These are phyloP conservation scores for Cynanchum wilfordii DNA, from an alignment of 257 asterid species.

Conservation along the genomic window DNA sequence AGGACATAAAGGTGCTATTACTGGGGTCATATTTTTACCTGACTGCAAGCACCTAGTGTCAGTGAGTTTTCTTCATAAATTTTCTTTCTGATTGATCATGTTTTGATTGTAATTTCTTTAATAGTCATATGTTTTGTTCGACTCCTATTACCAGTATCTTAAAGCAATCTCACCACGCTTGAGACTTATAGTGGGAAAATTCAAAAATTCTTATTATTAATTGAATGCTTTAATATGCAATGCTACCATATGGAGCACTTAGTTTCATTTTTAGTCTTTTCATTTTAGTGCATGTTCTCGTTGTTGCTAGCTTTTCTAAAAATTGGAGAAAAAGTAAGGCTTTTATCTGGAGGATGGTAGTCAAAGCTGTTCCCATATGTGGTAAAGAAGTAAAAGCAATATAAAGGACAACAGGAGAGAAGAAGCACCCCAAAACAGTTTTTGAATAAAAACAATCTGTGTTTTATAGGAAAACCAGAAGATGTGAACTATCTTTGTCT, in stretches of 20 bases:
- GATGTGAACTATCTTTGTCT: background rate
- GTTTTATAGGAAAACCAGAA: background rate
- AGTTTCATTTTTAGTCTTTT: background rate
- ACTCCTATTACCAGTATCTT: background rate
- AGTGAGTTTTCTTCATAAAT: slow-evolving; percentile 34
- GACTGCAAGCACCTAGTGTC: slow-evolving; percentile 66
- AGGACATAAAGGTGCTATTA: slow-evolving; percentile 54
- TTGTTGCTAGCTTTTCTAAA: background rate
- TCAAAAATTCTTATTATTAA: background rate
- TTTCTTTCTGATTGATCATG: slow-evolving; percentile 5
- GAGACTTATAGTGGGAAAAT: background rate
- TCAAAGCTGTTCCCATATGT: background rate
- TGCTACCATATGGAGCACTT: background rate
- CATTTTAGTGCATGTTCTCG: background rate
- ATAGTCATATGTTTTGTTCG: background rate
- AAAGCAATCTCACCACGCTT: background rate
- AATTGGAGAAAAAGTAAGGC: background rate
- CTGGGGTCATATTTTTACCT: slow-evolving; percentile 56
- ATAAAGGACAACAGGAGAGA: background rate
- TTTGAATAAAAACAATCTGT: background rate
- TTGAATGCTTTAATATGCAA: background rate
- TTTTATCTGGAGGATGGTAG: background rate
- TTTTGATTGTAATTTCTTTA: background rate
- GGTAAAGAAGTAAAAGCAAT: background rate
- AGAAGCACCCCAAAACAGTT: background rate